Evolutionary conservation across 495 filamentous ascomycete species (phyloP).

Genomic region (Talaromyces nanjingensis): DNA sequence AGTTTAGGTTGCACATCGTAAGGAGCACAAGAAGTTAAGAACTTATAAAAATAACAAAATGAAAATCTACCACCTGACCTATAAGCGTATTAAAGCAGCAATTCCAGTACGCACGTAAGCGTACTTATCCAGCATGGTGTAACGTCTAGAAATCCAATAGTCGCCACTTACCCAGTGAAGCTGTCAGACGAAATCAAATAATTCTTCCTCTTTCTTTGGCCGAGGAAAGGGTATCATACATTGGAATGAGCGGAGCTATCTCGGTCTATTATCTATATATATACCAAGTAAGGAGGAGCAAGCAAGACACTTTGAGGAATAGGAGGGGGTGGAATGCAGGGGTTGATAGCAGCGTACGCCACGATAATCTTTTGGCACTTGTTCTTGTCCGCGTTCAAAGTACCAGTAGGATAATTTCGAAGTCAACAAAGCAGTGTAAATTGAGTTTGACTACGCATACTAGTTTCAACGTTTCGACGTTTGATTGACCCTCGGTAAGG

Average conservation of each 20-base stretch:
- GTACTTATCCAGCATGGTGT: background rate
- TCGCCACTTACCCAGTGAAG: background rate
- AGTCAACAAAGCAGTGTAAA: background rate
- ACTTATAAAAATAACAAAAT: too few species aligned
- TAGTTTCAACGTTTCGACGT: background rate
- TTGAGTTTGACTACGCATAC: background rate
- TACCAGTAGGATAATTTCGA: background rate
- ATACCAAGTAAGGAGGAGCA: background rate
- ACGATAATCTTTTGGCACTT: background rate
- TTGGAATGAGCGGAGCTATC: background rate
- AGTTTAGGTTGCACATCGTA: background rate
- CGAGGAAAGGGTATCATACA: background rate
- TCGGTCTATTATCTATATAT: background rate
- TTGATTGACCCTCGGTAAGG: background rate
- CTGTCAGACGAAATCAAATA: background rate
- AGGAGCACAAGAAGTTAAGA: background rate
- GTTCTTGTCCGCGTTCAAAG: too few species aligned
- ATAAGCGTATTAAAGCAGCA: background rate
- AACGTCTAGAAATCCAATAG: background rate
- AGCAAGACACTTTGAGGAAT: background rate
- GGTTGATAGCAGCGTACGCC: background rate
- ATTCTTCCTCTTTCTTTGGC: background rate
- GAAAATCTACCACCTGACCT: background rate
- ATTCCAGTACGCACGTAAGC: background rate
- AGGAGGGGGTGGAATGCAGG: background rate